Evolutionary conservation across 2,329 filamentous ascomycete species (phyloP).

Genomic region (Alternaria longipes): DNA sequence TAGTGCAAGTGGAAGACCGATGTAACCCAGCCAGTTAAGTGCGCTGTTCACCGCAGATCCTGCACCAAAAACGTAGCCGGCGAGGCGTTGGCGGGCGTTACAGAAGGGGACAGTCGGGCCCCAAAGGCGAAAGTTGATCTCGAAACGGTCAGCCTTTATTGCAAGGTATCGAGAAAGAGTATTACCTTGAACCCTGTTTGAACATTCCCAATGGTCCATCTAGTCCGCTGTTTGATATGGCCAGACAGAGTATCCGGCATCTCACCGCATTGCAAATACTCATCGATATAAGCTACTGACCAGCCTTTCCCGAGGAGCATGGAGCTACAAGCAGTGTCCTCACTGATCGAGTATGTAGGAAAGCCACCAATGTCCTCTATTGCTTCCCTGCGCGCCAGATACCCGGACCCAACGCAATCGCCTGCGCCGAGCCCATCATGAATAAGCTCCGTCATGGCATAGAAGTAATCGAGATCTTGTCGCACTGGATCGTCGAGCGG

Average conservation of each 20-base stretch:
- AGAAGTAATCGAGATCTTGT: slow-evolving; percentile 67
- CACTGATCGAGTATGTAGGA: slow-evolving; percentile 66
- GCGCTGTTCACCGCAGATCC: background rate
- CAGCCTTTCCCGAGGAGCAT: slow-evolving; percentile 68
- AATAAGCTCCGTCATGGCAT: slow-evolving; percentile 61
- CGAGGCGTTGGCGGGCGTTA: slow-evolving; percentile 16
- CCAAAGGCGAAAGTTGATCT: slow-evolving; percentile 25
- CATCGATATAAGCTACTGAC: slow-evolving; percentile 60
- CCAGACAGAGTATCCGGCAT: slow-evolving; percentile 28
- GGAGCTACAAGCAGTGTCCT: slow-evolving; percentile 68
- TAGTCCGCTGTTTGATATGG: slow-evolving; percentile 34
- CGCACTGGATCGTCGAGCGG: slow-evolving; percentile 66
- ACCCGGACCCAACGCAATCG: slow-evolving; percentile 73
- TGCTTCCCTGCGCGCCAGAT: slow-evolving; percentile 66
- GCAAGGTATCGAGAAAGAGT: background rate
- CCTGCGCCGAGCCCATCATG: slow-evolving; percentile 62
- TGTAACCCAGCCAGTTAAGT: background rate
- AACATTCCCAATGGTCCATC: slow-evolving; percentile 33
- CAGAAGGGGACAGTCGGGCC: slow-evolving; percentile 20
- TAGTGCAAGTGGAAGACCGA: background rate
- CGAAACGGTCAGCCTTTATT: background rate
- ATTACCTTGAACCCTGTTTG: slow-evolving; percentile 29
- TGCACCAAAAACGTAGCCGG: slow-evolving; percentile 14
- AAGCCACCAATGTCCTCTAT: slow-evolving; percentile 70
- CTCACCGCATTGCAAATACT: slow-evolving; percentile 34